These are phyloP conservation scores for Daldinia sp. DNA, from an alignment of 2,329 filamentous ascomycete genomes.

Conservation along the genomic window DNA sequence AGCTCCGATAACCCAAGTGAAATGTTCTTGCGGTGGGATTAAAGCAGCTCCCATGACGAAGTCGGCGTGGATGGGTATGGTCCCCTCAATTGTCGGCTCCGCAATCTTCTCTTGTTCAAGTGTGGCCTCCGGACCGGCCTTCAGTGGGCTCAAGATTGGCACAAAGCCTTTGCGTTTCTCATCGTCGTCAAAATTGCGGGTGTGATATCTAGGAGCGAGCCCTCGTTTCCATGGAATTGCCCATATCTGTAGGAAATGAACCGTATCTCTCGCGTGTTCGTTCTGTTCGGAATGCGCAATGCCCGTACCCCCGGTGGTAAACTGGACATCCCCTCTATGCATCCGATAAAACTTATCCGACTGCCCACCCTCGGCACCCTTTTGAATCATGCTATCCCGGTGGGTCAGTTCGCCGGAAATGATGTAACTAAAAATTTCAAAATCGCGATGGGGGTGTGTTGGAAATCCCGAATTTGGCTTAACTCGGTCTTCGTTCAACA, in stretches of 20 bases:
- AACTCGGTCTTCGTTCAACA: constrained; percentile 90
- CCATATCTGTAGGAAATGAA: constrained; percentile 92
- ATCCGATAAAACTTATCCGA: constrained; percentile 75
- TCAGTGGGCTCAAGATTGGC: constrained; percentile 77
- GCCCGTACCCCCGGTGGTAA: constrained; percentile 84
- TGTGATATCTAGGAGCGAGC: constrained; percentile 79
- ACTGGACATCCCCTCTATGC: constrained; percentile 84
- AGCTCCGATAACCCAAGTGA: constrained; percentile 76
- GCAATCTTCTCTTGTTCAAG: constrained; percentile 69
- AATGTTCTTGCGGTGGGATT: constrained; percentile 69
- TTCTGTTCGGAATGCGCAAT: constrained; percentile 86
- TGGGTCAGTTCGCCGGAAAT: constrained; percentile 87
- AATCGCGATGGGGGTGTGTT: constrained; percentile 84
- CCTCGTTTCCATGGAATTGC: constrained; percentile 78
- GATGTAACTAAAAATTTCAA: constrained; percentile 87
- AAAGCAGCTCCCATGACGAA: constrained; percentile 83
- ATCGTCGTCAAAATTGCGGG: constrained; percentile 74
- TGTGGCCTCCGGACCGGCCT: constrained; percentile 69
- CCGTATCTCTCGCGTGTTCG: constrained; percentile 73
- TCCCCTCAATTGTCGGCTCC: constrained; percentile 66
- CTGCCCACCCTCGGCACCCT: constrained; percentile 65
- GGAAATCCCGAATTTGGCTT: constrained; percentile 78
- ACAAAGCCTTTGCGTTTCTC: constrained; percentile 76
- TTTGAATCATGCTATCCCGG: constrained; percentile 83
- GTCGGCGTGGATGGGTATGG: constrained; percentile 86